Percentiles rank a stretch among this genome's conserved stretches.
Conservation (phyloP, 495 filamentous ascomycete species). For the Podospora pseudocomata region DNA sequence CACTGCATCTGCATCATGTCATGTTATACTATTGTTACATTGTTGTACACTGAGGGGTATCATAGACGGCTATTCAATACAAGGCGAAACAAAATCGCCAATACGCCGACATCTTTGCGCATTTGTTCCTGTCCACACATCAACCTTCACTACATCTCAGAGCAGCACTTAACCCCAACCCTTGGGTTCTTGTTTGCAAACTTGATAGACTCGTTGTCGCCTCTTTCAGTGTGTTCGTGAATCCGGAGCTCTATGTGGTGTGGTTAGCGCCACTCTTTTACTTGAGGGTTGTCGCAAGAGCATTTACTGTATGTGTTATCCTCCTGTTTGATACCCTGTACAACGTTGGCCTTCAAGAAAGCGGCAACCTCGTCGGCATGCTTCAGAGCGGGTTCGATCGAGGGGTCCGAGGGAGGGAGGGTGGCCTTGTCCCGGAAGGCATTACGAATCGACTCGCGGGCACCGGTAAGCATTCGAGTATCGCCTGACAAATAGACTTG, state of each 20-base stretch:
- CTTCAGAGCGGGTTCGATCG: slow-evolving; percentile 52
- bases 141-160: slow-evolving; percentile 29
- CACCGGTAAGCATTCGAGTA: slow-evolving; percentile 57
- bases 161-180: slow-evolving; percentile 45
- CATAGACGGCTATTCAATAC: slow-evolving; percentile 30
- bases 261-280: background rate
- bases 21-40: slow-evolving; percentile 24
- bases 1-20: slow-evolving; percentile 20
- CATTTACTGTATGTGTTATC: slow-evolving; percentile 64
- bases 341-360: slow-evolving; percentile 78
- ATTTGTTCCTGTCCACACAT: slow-evolving; percentile 13
- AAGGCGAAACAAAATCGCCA: slow-evolving; percentile 24
- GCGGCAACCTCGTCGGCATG: slow-evolving; percentile 80
- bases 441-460: slow-evolving; percentile 63
- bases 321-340: slow-evolving; percentile 69
- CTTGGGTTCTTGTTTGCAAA: slow-evolving; percentile 43
- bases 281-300: background rate
- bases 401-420: slow-evolving; percentile 51
- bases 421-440: slow-evolving; percentile 65
- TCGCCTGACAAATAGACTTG: slow-evolving; percentile 55
- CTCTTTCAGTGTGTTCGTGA: slow-evolving; percentile 84
- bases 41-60: slow-evolving; percentile 27
- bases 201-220: slow-evolving; percentile 87
- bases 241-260: slow-evolving; percentile 66
- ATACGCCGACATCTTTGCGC: slow-evolving; percentile 6